Base-by-base conservation (phyloP, 306 rosid genomes). In the Fagus crenata region DNA sequence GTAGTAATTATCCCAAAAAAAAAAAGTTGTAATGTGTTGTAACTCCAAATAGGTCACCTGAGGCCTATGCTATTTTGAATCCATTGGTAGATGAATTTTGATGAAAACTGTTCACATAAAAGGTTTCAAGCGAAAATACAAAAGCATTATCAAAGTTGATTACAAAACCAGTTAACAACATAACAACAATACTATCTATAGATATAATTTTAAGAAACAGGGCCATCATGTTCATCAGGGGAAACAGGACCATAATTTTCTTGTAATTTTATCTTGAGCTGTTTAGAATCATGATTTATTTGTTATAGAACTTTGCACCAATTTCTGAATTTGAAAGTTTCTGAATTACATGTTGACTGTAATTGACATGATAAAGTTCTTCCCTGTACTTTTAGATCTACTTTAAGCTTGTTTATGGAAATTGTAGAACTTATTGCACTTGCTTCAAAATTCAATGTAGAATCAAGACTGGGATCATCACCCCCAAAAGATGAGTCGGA, bases 361-460 rank as follows among this genome's bases (percentile, higher is more conserved):
- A 49, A 39, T 71, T 79, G 80, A 78, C 41, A 35, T 72, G 72
- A 54, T 32, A 55, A 73, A 68, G 22, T 77, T 56, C 67, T 31
- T 60, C 67, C 67, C 67, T 11, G 67, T 32, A 28, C 39, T 32
- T n/a, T 28, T 28, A 31, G 40, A 60, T 60, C 3, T 60, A 12
- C 67, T 31, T 60, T 46, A 4, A 1, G 67, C 39, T 5, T 54
- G 59, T 54, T 31, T 60, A 60, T 60, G 40, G 67, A 60, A 60
- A 12, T 60, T 60, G 15, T 60, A 60, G 67, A 60, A 31, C 17
- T 60, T 33, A 60, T 12, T 31, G 40, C 13, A 33, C 67, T 60
- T 35, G 41, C 51, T 15, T 63, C 69, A 63, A 63, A 33, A 63
- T 33, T 77, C 72, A 73, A 75, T 53, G 53, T 85, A 75, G 89